Conservation (phyloP, 257 asterid species). For the Leptodermis oblonga region DNA sequence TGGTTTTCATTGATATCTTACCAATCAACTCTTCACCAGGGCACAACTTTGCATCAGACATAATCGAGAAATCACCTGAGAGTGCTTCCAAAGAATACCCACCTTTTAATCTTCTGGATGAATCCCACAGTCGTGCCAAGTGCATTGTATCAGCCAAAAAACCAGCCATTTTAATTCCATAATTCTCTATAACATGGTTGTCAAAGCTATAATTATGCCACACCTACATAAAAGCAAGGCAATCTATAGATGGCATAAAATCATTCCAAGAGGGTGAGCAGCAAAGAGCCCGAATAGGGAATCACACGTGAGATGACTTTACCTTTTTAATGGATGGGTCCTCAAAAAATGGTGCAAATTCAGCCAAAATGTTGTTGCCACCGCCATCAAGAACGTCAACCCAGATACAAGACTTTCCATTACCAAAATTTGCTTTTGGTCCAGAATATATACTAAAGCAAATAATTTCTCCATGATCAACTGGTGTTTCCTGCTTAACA, state of each 20-base stretch:
- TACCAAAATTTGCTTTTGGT: constrained; percentile 77
- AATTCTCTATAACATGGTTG: constrained; percentile 80
- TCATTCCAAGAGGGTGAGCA: background rate
- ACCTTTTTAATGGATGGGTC: constrained; percentile 76
- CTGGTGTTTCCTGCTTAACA: constrained; percentile 92
- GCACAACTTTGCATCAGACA: constrained; percentile 59
- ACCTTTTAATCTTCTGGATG: constrained; percentile 73
- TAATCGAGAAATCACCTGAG: constrained; percentile 56
- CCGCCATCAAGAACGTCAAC: constrained; percentile 95
- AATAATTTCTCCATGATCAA: constrained; percentile 84
- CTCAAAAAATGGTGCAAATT: constrained; percentile 85
- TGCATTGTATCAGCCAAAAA: constrained; percentile 98
- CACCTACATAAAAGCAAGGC: constrained; percentile 50
- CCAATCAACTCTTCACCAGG: constrained; percentile 68
- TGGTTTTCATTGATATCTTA: constrained; percentile 88
- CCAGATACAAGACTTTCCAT: constrained; percentile 85
- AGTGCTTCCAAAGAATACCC: constrained; percentile 98
- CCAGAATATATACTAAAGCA: constrained; percentile 96
- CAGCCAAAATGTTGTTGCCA: constrained; percentile 61
- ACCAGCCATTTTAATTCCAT: constrained; percentile 73
- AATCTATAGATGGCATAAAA: constrained; percentile 8
- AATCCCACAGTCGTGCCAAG: constrained; percentile 97
- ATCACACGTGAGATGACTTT: constrained; percentile 11
- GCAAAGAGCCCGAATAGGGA: constrained; percentile 12
- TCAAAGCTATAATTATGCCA: constrained; percentile 99